Conservation (phyloP, 441 rosid species). For the Euphorbia celastroides region DNA sequence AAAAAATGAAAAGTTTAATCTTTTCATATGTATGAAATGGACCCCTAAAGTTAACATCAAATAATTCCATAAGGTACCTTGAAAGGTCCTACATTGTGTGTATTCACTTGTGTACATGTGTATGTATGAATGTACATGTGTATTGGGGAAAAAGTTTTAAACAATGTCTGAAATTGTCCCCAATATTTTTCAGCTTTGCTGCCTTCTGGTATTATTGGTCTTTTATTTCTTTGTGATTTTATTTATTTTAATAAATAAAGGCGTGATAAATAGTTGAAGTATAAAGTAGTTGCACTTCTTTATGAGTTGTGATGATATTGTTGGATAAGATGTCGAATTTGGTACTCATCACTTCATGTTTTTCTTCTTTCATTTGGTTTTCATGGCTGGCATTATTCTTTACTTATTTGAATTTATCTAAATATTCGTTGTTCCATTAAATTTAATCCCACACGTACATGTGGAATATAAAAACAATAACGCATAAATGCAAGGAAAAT, state of each 20-base stretch:
- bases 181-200: background rate
- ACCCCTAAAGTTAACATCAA: background rate
- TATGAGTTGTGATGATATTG: background rate
- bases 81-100: constrained; percentile 7
- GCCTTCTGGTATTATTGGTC: background rate
- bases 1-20: too few relatives aligned
- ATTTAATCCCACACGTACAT: too few relatives aligned
- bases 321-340: background rate
- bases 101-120: background rate
- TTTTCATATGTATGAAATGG: too few relatives aligned
- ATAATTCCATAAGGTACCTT: background rate
- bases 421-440: too few relatives aligned
- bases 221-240: background rate
- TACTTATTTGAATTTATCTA: background rate
- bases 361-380: background rate
- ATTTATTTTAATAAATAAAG: background rate
- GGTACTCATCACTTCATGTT: constrained; percentile 3
- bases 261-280: background rate
- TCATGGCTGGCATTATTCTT: background rate
- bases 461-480: too few relatives aligned
- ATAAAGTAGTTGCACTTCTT: background rate
- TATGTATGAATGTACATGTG: background rate
- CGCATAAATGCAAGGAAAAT: too few relatives aligned
- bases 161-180: constrained; percentile 1
- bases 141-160: background rate